Conservation (phyloP, 1,139 yeast species). For the Taphrina betulina region DNA sequence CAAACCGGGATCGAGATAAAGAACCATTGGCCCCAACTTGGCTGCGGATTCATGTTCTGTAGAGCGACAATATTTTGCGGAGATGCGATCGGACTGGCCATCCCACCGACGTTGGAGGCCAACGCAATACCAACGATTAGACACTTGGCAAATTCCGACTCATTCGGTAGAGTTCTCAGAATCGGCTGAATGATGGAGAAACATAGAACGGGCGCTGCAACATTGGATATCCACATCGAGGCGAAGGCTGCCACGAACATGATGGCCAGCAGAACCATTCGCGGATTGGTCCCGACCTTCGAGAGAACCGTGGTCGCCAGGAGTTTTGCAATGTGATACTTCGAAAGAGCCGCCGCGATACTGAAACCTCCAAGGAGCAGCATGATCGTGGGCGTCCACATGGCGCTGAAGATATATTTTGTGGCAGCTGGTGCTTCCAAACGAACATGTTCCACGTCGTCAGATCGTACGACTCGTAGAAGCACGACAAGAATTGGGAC, state of each 20-base stretch:
- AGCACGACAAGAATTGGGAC: slow-evolving; percentile 78
- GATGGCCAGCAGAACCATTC: slow-evolving; percentile 67
- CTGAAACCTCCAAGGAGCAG: slow-evolving; percentile 89
- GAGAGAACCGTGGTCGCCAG: slow-evolving; percentile 77
- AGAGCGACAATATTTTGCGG: slow-evolving; percentile 92
- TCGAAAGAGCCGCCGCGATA: slow-evolving; percentile 87
- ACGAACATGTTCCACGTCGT: slow-evolving; percentile 52
- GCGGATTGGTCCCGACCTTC: slow-evolving; percentile 82
- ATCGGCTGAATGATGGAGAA: slow-evolving; percentile 87
- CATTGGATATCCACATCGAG: slow-evolving; percentile 95
- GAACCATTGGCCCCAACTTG: slow-evolving; percentile 96
- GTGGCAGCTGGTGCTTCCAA: slow-evolving; percentile 70
- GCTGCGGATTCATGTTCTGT: slow-evolving; percentile 81
- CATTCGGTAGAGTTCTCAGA: slow-evolving; percentile 74
- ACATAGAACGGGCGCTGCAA: slow-evolving; percentile 92
- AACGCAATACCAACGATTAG: slow-evolving; percentile 85
- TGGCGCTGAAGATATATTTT: slow-evolving; percentile 69
- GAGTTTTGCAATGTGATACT: slow-evolving; percentile 81
- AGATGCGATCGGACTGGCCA: slow-evolving; percentile 94
- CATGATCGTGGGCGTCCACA: slow-evolving; percentile 96
- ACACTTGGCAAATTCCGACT: slow-evolving; percentile 75
- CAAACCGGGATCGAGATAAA: slow-evolving; percentile 80
- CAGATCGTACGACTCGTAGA: slow-evolving; percentile 64
- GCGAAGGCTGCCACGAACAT: slow-evolving; percentile 83
- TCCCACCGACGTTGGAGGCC: slow-evolving; percentile 90